Evolutionary conservation across 106 monocot genomes (phyloP), one percentile per base, ranked within the genome.

Genomic region (Acorus calamus): DNA sequence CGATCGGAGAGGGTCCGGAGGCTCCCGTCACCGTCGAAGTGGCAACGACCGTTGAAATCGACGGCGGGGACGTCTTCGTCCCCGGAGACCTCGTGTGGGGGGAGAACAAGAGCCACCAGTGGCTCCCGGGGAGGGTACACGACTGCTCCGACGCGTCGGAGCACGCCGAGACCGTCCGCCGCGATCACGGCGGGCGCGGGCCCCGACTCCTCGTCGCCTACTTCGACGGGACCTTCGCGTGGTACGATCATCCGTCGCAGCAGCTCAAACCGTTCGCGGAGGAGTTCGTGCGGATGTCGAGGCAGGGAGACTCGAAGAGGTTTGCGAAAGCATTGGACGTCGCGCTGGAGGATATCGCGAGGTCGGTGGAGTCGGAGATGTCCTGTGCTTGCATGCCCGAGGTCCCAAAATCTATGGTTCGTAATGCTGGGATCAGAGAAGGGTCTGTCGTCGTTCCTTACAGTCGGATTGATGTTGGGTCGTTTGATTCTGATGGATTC

Each of bases 51-150:
- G 28, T 28, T 28, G 28, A 28, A 28, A 28, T 28, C 28, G 28
- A 28, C 28, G 28, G 28, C 9, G 43, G 53, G 4, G n/a, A 50
- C 41, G 45, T 6, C 44, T 76, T 83, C 53, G 52, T 48, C 10
- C 69, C 50, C 52, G 83, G 80, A 50, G 83, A 83, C 8, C 62
- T 91, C 59, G 86, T 86, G 3, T 91, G 90, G 90, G 83, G 69
- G 0, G 86, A 83, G 80, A 66, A 56, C 60, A 86, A 80, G 78
- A 42, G 56, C 53, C 79, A 78, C 4, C 80, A 56, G 4, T 90
- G 90, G 90, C 86, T 86, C 86, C 90, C 90, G 3, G 90, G 64
- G 3, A 77, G 61, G 14, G 80, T 89, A 8, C 54, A 42, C 50
- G 80, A 76, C 5, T 69, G 70, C 0, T 67, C 59, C 12, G 49